Percentiles rank a stretch among this genome's conserved stretches.
These are phyloP conservation scores for Amauroascus verrucosus DNA, from an alignment of 2,329 filamentous ascomycete species.

Conservation along the genomic window DNA sequence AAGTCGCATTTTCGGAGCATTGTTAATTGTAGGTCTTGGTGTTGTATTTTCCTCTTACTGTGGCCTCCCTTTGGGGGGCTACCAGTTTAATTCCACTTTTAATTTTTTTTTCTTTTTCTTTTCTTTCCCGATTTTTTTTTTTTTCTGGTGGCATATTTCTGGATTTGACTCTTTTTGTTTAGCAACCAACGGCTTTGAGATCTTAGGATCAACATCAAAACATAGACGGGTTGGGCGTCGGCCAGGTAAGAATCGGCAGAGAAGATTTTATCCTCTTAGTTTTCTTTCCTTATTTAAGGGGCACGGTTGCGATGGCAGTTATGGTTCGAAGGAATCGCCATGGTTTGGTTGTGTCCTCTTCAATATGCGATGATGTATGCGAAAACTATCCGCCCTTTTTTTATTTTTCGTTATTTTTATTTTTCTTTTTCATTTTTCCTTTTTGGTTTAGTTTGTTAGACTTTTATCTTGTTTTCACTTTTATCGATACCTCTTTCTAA, in stretches of 20 bases:
- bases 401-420: too few relatives aligned
- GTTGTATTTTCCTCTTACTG: background rate
- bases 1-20: slow-evolving; percentile 13
- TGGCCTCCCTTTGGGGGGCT: background rate
- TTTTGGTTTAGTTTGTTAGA: background rate
- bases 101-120: background rate
- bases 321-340: background rate
- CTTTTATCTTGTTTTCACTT: background rate
- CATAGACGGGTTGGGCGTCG: slow-evolving; percentile 4
- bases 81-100: background rate
- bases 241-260: background rate
- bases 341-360: background rate
- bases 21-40: background rate
- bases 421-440: background rate
- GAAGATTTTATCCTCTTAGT: background rate
- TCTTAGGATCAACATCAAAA: background rate
- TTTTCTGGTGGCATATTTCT: background rate
- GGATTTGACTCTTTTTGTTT: background rate
- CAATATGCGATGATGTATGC: slow-evolving; percentile 1
- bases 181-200: background rate
- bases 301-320: background rate
- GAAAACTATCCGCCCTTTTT: too few relatives aligned
- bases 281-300: background rate
- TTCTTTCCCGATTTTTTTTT: too few relatives aligned
- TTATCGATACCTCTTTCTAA: background rate